Base-by-base conservation (phyloP, 139 green algal genomes). In the Volvox reticuliferus region DNA sequence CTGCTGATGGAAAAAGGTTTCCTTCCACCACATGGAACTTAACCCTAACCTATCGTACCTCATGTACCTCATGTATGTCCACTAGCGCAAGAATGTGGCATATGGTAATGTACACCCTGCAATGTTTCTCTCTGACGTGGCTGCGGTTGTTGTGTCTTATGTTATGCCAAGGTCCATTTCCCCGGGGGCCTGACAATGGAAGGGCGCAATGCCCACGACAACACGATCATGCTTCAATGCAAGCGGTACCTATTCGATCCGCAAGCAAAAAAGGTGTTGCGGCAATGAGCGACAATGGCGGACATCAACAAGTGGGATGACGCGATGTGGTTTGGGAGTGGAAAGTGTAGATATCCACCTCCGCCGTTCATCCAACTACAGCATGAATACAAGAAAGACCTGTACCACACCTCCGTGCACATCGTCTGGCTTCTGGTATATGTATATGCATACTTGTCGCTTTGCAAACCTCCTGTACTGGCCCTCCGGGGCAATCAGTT, bases 191-290 rank as follows among this genome's bases (percentile, higher is more conserved):
- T 96, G 0, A 35, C 73, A 9, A n/a, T 89, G 44, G 75, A 79
- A 19, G 88, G 80, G n/a, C 50, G 89, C n/a, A 44, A 73, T n/a
- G 37, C 61, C 67, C 89, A 87, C 12, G 71, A 87, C 50, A 92
- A 94, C 63, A 55, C 82, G 14, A 28, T 97, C 0, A 80, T 87
- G 30, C 92, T 98, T 26, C 79, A 63, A n/a, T 98, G 96, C 91
- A 98, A 97, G 88, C 91, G 93, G 2, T 97, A 95, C 87, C 26
- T 98, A 0, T 97, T 95, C 83, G 96, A 96, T 62, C 77, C 63
- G 1, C n/a, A 88, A 22, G 76, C 63, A 12, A 92, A 94, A 37
- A 97, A 96, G 92, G 76, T 82, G 21, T 87, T 81, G 20, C 94
- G 95, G 79, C 93, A 95, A 68, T 96, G 71, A 79, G 71, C 44